Evolutionary conservation across 2,329 filamentous ascomycete species (phyloP).

Genomic region (Pestalotiopsis sp.): DNA sequence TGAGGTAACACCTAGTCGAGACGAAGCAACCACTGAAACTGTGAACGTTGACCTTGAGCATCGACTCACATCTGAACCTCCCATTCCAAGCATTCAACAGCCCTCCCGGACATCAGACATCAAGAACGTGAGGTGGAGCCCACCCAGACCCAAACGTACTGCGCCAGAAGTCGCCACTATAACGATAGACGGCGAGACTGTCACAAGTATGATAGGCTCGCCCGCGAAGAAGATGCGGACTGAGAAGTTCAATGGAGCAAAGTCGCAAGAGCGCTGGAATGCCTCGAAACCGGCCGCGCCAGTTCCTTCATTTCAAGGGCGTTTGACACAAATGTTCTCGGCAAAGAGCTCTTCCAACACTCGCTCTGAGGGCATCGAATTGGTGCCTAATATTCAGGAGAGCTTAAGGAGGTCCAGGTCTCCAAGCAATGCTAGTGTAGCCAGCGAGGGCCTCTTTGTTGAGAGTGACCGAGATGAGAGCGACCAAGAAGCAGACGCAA

Average conservation of each 20-base stretch:
- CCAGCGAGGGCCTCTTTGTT: conserved; percentile 7
- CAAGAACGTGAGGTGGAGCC: conserved; percentile 22
- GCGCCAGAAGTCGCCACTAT: conserved; percentile 71
- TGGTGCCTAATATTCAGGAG: conserved; percentile 17
- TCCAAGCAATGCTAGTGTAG: conserved; percentile 2
- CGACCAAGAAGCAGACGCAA: not conserved
- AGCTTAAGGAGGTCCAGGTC: conserved; percentile 9
- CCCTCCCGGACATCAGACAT: conserved; percentile 31
- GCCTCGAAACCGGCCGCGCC: conserved; percentile 24
- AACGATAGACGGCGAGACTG: conserved; percentile 70
- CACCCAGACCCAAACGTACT: conserved; percentile 53
- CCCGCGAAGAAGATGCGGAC: conserved; percentile 49
- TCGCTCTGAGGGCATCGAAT: conserved; percentile 15
- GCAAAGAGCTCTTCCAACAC: conserved; percentile 25
- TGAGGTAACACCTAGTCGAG: conserved; percentile 27
- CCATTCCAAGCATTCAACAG: conserved; percentile 36
- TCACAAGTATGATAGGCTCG: conserved; percentile 66
- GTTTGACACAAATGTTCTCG: conserved; percentile 47
- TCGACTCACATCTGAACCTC: conserved; percentile 24
- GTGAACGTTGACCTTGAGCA: conserved; percentile 11
- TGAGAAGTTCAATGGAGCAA: conserved; percentile 36
- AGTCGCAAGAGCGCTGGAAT: conserved; percentile 31
- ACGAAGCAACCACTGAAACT: conserved; percentile 16
- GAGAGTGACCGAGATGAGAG: not conserved
- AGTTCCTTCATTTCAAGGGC: conserved; percentile 45